phyloP scores from a whole-genome alignment of 1,284 basidiomycete genomes.

The Meira nashicola region DNA sequence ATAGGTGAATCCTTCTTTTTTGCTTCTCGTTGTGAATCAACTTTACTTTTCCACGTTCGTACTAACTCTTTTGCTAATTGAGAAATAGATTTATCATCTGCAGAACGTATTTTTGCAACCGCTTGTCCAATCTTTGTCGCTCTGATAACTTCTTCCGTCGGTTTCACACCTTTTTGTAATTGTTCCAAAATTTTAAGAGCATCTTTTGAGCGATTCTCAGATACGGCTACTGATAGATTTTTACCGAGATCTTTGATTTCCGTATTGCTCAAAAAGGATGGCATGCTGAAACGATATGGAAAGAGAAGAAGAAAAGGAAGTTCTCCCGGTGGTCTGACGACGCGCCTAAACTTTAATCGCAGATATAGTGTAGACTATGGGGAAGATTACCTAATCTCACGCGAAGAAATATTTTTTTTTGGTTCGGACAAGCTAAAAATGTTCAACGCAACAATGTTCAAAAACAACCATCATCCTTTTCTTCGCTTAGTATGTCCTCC shows the following conservation, averaged over 20 bases:
- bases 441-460: no score
- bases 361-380: no score
- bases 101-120: slow-evolving; percentile 80
- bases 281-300: neutral
- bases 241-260: slow-evolving; percentile 7
- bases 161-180: slow-evolving; percentile 72
- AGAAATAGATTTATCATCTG: slow-evolving; percentile 68
- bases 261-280: neutral
- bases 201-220: slow-evolving; percentile 56
- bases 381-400: no score
- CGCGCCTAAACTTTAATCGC: no score
- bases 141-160: slow-evolving; percentile 80
- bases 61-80: slow-evolving; percentile 88
- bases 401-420: no score
- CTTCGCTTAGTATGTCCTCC: no score
- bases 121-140: slow-evolving; percentile 70
- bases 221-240: neutral
- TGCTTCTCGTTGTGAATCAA: slow-evolving; percentile 40
- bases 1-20: slow-evolving; percentile 56
- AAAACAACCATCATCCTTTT: no score
- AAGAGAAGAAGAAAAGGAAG: no score
- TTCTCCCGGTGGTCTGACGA: no score
- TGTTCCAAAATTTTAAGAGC: slow-evolving; percentile 65
- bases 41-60: slow-evolving; percentile 53
- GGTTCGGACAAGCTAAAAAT: no score